Percentiles rank a stretch among this genome's conserved stretches.
These are phyloP conservation scores for Trichoderma guizhouense DNA, from an alignment of 2,329 filamentous ascomycete genomes.

Conservation along the genomic window DNA sequence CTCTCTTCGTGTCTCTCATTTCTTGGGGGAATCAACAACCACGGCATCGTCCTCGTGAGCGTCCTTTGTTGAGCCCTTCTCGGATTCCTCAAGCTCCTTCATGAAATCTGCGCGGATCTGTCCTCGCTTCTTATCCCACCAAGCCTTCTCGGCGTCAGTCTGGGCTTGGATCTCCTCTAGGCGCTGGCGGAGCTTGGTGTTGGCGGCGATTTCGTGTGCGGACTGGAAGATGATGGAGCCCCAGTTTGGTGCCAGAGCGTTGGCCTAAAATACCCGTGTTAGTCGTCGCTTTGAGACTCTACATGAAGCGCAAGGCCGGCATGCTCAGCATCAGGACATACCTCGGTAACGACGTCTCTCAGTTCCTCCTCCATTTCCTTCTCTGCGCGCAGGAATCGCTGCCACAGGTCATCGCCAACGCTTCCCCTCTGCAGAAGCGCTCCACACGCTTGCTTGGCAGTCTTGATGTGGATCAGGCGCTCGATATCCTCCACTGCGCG, in stretches of 20 bases:
- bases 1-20: background rate
- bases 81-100: slow-evolving; percentile 73
- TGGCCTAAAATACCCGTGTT: slow-evolving; percentile 59
- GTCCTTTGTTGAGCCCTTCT: slow-evolving; percentile 41
- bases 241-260: slow-evolving; percentile 84
- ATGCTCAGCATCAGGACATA: slow-evolving; percentile 37
- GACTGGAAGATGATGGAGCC: slow-evolving; percentile 95
- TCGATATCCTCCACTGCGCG: slow-evolving; percentile 91
- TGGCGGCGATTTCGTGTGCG: slow-evolving; percentile 91
- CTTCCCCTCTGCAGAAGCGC: slow-evolving; percentile 82
- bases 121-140: slow-evolving; percentile 84
- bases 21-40: slow-evolving; percentile 59
- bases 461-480: slow-evolving; percentile 83
- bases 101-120: slow-evolving; percentile 74
- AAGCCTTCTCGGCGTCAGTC: slow-evolving; percentile 71
- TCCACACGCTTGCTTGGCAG: slow-evolving; percentile 82
- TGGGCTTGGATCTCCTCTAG: slow-evolving; percentile 73
- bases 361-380: slow-evolving; percentile 97
- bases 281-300: background rate
- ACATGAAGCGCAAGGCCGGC: too few relatives aligned
- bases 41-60: slow-evolving; percentile 53
- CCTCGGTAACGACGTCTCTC: slow-evolving; percentile 89
- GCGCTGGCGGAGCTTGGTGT: slow-evolving; percentile 69
- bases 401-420: slow-evolving; percentile 94
- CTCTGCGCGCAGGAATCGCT: slow-evolving; percentile 86